These are phyloP conservation scores for Phytophthora chlamydospora DNA, from an alignment of 352 stramenopile genomes.

Conservation along the genomic window DNA sequence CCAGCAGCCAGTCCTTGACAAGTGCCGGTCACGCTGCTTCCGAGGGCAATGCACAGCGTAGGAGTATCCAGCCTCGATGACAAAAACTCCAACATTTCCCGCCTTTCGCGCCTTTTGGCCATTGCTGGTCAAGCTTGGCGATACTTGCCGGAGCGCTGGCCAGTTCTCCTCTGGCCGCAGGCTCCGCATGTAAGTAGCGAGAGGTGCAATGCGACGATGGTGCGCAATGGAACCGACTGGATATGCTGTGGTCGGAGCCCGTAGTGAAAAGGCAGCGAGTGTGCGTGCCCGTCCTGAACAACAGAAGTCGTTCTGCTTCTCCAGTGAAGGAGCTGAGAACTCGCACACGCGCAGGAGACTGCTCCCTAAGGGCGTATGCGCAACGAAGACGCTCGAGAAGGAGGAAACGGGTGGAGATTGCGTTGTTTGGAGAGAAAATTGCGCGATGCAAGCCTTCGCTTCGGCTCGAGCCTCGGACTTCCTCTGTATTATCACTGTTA, in stretches of 20 bases:
- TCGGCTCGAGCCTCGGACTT: conserved; percentile 6
- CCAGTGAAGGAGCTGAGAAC: too few species aligned
- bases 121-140: background rate
- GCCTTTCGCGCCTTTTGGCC: too few species aligned
- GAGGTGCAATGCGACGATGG: background rate
- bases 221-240: background rate
- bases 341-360: too few species aligned
- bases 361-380: too few species aligned
- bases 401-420: background rate
- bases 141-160: conserved; percentile 1
- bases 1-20: too few species aligned
- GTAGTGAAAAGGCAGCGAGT: conserved; percentile 8
- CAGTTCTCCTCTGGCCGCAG: conserved; percentile 7
- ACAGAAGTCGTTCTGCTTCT: conserved; percentile 12
- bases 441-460: conserved; percentile 5
- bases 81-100: too few species aligned
- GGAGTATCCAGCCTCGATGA: too few species aligned
- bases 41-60: too few species aligned
- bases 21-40: too few species aligned
- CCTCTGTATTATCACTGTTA: conserved; percentile 29
- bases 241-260: conserved; percentile 7
- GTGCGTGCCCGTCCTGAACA: background rate
- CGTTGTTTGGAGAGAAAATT: background rate
- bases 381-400: too few species aligned
- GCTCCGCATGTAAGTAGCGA: too few species aligned